phyloP scores from a whole-genome alignment of 2,329 filamentous ascomycete genomes.

The Neopestalotiopsis sp. region DNA sequence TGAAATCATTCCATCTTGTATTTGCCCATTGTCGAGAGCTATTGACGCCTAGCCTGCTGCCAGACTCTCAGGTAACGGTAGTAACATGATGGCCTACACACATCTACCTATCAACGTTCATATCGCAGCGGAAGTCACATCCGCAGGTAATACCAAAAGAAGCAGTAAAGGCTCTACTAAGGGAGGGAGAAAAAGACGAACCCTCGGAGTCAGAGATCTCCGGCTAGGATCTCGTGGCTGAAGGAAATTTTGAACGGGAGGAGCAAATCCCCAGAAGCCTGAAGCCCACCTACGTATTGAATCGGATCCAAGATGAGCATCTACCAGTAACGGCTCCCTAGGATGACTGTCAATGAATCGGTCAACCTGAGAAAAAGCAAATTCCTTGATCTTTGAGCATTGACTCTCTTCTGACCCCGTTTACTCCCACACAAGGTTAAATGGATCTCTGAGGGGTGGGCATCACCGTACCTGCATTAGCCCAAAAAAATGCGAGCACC shows the following conservation, averaged over 20 bases:
- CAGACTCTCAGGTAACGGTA: neutral
- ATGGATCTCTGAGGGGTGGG: neutral
- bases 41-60: conserved; percentile 2
- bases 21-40: neutral
- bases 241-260: neutral
- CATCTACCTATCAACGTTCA: neutral
- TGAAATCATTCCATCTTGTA: neutral
- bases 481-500: conserved; percentile 15
- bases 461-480: conserved; percentile 35
- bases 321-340: no score
- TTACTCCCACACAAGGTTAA: neutral
- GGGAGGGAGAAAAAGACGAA: neutral
- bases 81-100: neutral
- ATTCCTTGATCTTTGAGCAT: neutral
- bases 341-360: no score
- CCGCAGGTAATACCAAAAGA: neutral
- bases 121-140: neutral
- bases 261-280: neutral
- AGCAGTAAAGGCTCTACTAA: neutral
- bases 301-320: conserved; percentile 2
- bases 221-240: conserved; percentile 5
- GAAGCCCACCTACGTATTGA: no score
- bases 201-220: neutral
- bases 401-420: neutral
- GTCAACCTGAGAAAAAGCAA: neutral